Percentiles rank a stretch among this genome's conserved stretches.
These are phyloP conservation scores for Colletotrichum costaricense DNA, from an alignment of 2,329 filamentous ascomycete species.

Conservation along the genomic window DNA sequence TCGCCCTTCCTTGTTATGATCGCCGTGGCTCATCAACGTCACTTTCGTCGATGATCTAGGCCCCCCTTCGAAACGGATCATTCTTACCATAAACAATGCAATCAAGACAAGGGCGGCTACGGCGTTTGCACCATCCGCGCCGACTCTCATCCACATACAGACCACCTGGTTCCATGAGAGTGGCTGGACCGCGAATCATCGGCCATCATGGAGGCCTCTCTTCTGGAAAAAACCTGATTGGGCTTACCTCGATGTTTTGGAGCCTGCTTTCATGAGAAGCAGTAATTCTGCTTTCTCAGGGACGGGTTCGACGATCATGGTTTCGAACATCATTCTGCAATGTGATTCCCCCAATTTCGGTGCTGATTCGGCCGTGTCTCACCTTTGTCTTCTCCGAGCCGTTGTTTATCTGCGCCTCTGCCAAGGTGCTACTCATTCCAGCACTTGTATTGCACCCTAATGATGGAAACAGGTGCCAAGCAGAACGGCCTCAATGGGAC, in stretches of 20 bases:
- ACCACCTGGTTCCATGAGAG: not conserved
- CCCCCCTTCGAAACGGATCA: conserved; percentile 1
- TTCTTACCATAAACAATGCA: not conserved
- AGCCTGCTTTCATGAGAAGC: not conserved
- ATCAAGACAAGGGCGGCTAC: not conserved
- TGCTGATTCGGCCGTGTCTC: not conserved
- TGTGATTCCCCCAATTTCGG: not conserved
- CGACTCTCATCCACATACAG: not conserved
- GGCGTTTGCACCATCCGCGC: not conserved
- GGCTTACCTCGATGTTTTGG: not conserved
- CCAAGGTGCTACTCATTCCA: not conserved
- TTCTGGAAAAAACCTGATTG: not conserved
- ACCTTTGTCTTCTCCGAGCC: not conserved
- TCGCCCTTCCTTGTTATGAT: conserved; percentile 2
- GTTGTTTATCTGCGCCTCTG: not conserved
- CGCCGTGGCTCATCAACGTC: conserved; percentile 9
- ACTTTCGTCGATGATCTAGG: not conserved
- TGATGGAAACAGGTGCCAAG: not conserved
- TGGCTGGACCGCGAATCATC: not conserved
- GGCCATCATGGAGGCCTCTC: conserved; percentile 18
- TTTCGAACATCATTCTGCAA: not conserved
- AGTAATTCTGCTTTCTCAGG: not conserved
- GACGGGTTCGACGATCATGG: no score
- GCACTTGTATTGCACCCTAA: not conserved
- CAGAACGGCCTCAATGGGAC: not conserved